These are phyloP conservation scores for Polyplosphaeria fusca DNA, from an alignment of 495 filamentous ascomycete genomes.

Conservation along the genomic window DNA sequence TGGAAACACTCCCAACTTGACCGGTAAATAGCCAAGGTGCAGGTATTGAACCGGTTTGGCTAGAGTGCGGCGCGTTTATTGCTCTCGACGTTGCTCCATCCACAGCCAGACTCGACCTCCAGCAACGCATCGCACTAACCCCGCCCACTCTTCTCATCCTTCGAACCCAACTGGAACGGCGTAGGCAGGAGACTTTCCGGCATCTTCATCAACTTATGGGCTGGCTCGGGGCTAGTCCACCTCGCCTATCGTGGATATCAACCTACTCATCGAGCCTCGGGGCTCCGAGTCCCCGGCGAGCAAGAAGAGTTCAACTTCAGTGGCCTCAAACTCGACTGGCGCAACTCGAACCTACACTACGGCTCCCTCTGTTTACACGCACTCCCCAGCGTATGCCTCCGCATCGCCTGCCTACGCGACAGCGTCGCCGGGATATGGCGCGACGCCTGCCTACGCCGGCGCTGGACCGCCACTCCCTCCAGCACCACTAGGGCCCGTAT, in stretches of 20 bases:
- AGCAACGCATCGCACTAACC: conserved; percentile 5
- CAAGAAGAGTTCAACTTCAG: conserved; percentile 37
- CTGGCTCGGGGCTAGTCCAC: conserved; percentile 32
- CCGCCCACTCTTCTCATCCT: neutral
- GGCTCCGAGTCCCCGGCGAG: conserved; percentile 70
- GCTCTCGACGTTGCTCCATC: conserved; percentile 8
- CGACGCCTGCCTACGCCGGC: conserved; percentile 20
- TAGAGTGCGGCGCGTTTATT: conserved; percentile 20
- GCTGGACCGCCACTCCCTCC: conserved; percentile 7
- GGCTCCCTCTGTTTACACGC: conserved; percentile 31
- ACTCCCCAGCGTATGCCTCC: conserved; percentile 27
- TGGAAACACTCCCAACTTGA: conserved; percentile 17
- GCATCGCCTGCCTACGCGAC: conserved; percentile 30
- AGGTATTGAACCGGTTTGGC: conserved; percentile 20
- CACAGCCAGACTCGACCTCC: conserved; percentile 6
- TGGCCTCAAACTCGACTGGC: conserved; percentile 29
- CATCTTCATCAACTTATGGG: conserved; percentile 29
- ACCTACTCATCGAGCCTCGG: conserved; percentile 71
- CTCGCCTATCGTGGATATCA: conserved; percentile 84
- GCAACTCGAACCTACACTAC: conserved; percentile 30
- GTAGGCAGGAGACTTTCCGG: conserved; percentile 3
- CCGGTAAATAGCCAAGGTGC: conserved; percentile 17
- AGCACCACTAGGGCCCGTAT: neutral
- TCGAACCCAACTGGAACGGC: neutral
- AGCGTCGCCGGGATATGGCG: conserved; percentile 23